A percentile compares a stretch with the other conserved stretches of the same genome.
Evolutionary conservation across 2,329 filamentous ascomycete species (phyloP).

Genomic region (Penicillium sp.): DNA sequence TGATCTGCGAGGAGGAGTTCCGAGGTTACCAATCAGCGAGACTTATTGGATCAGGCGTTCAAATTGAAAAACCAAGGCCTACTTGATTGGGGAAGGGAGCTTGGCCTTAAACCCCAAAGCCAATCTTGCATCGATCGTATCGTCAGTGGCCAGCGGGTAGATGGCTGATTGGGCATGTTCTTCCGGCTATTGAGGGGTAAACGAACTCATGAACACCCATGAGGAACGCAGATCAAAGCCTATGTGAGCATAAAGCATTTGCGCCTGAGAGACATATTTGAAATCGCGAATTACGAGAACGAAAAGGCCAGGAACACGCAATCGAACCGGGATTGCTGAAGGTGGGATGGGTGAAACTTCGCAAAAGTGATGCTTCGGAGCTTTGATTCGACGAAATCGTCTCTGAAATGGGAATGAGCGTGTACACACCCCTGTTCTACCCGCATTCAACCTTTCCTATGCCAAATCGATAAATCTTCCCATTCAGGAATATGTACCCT

Average conservation of each 20-base stretch:
- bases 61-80: not conserved
- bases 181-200: slow-evolving; percentile 6
- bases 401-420: not conserved
- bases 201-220: not conserved
- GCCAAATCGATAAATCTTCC: not conserved
- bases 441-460: not conserved
- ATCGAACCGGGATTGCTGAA: not conserved
- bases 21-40: not conserved
- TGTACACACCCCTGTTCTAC: not conserved
- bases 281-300: not conserved
- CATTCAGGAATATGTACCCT: not conserved
- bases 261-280: not conserved
- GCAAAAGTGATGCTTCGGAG: not conserved
- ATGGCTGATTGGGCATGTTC: slow-evolving; percentile 12
- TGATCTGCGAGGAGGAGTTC: not conserved
- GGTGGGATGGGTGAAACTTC: not conserved
- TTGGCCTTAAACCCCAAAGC: slow-evolving; percentile 10
- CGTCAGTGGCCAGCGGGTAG: not conserved
- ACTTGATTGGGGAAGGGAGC: not conserved
- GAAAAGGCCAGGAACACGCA: not conserved
- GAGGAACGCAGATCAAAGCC: slow-evolving; percentile 1
- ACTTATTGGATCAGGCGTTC: not conserved
- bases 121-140: slow-evolving; percentile 23
- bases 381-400: not conserved
- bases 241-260: not conserved